These are phyloP conservation scores for Pyrus hybrid DNA, from an alignment of 331 rosid genomes.

Conservation along the genomic window DNA sequence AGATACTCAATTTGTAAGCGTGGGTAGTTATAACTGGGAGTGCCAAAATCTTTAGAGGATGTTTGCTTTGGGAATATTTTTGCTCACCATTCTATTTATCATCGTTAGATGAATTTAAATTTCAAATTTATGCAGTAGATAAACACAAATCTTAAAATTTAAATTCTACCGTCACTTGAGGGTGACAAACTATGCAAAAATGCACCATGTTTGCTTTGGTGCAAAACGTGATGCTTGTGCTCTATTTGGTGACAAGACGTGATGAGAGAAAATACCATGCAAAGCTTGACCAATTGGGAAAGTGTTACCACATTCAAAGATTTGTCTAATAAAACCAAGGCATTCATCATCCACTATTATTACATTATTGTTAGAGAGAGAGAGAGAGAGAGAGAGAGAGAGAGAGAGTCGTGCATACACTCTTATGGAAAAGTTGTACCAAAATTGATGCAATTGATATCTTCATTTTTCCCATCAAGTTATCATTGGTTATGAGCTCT, in stretches of 20 bases:
- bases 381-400: no score
- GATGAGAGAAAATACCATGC: background rate
- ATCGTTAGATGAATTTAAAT: no score
- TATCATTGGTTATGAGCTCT: background rate
- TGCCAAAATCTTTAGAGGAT: no score
- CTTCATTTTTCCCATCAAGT: background rate
- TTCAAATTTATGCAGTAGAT: accelerated
- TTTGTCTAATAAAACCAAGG: background rate
- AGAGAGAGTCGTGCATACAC: background rate
- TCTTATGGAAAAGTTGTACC: background rate
- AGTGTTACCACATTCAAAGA: background rate
- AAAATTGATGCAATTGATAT: background rate
- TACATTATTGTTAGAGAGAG: background rate
- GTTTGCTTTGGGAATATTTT: no score
- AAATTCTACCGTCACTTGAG: no score
- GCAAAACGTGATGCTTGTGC: background rate
- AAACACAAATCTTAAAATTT: no score
- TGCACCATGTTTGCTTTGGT: background rate
- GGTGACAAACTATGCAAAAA: no score
- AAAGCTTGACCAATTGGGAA: background rate
- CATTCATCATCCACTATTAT: background rate
- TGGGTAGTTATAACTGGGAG: no score
- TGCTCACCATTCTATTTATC: no score
- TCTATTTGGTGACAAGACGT: background rate
- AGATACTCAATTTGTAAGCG: no score